These are phyloP conservation scores for Teunomyces pallodes DNA, from an alignment of 805 yeast genomes.

Conservation along the genomic window DNA sequence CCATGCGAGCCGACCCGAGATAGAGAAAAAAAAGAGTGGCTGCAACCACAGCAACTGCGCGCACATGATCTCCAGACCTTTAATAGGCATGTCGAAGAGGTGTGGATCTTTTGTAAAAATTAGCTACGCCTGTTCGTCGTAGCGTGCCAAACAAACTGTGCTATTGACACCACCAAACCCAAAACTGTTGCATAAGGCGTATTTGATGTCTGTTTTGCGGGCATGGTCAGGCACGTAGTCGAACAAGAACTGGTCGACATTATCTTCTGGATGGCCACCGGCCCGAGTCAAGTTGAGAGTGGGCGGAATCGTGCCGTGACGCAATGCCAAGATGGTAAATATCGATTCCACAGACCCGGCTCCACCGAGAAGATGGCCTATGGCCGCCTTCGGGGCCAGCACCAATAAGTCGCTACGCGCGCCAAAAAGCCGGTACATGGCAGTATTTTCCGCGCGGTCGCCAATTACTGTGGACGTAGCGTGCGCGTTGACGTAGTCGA, in stretches of 20 bases:
- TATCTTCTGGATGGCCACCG: conserved; percentile 49
- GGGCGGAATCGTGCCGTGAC: conserved; percentile 65
- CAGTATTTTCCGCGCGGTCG: conserved; percentile 81
- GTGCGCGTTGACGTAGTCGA: conserved; percentile 90
- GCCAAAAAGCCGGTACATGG: conserved; percentile 56
- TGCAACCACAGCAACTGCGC: not conserved
- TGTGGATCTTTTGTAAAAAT: not conserved
- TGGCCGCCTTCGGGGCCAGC: conserved; percentile 86
- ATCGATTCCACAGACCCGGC: conserved; percentile 94
- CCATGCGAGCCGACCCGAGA: not conserved
- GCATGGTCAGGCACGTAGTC: conserved; percentile 59
- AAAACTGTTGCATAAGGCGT: conserved; percentile 84
- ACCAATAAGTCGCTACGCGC: conserved; percentile 42
- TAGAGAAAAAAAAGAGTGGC: not conserved
- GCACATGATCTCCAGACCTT: too few relatives aligned
- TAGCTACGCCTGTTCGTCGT: not conserved
- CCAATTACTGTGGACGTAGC: conserved; percentile 93
- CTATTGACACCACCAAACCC: conserved; percentile 98
- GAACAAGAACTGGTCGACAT: conserved; percentile 40
- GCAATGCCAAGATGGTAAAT: conserved; percentile 68
- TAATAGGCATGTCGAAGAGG: not conserved
- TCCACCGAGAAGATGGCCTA: conserved; percentile 93
- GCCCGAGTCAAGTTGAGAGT: conserved; percentile 65
- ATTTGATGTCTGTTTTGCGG: conserved; percentile 36
- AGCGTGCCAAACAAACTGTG: conserved; percentile 49